Evolutionary conservation across 1,284 basidiomycete species (phyloP).

Genomic region (Earliella scabrosa): DNA sequence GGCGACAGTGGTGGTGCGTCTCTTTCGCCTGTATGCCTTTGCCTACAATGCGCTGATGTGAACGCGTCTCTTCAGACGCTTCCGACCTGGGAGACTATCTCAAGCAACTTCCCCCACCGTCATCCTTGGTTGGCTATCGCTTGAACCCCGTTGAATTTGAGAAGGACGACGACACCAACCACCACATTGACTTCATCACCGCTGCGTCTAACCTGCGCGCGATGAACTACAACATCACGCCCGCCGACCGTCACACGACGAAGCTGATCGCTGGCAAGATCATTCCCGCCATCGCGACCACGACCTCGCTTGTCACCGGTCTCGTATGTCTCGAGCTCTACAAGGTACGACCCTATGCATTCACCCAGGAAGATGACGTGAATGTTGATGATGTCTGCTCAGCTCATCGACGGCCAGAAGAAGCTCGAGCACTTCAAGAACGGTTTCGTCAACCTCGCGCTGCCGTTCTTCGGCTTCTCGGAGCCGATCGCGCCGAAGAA

Average conservation of each 20-base stretch:
- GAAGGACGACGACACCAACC: slow-evolving; percentile 98
- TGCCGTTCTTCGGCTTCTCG: slow-evolving; percentile 99
- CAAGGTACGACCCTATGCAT: slow-evolving; percentile 61
- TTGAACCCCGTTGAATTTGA: slow-evolving; percentile 97
- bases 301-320: slow-evolving; percentile 94
- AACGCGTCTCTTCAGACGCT: too few species aligned
- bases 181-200: slow-evolving; percentile 99
- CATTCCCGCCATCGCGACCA: slow-evolving; percentile 99
- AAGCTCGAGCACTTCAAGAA: slow-evolving; percentile 98
- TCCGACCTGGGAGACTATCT: slow-evolving; percentile 62
- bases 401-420: slow-evolving; percentile 95
- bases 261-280: slow-evolving; percentile 99
- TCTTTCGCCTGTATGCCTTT: too few species aligned
- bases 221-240: slow-evolving; percentile 91
- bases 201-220: slow-evolving; percentile 98
- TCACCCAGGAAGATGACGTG: neutral
- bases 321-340: slow-evolving; percentile 97
- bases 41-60: too few species aligned
- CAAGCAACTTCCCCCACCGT: slow-evolving; percentile 81
- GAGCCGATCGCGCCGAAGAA: slow-evolving; percentile 96
- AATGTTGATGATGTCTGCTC: slow-evolving; percentile 9
- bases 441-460: slow-evolving; percentile 95
- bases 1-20: slow-evolving; percentile 41
- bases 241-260: slow-evolving; percentile 91
- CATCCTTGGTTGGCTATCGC: slow-evolving; percentile 93